Evolutionary conservation across 2,329 filamentous ascomycete genomes (phyloP).

Genomic region (Sporothrix inflata): DNA sequence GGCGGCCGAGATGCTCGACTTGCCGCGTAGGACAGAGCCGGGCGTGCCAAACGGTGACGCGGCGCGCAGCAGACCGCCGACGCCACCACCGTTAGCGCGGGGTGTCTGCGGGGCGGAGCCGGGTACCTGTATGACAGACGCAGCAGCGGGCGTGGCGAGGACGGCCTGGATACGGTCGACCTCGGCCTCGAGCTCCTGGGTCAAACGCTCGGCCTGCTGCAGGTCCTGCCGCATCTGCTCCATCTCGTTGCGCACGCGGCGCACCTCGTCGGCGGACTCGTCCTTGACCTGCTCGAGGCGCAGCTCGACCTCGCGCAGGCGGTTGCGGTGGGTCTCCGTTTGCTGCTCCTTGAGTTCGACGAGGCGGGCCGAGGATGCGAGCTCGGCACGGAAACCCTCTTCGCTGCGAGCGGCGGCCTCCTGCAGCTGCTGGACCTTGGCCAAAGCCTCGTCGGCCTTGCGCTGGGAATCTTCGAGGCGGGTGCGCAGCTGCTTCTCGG

Average conservation of each 20-base stretch:
- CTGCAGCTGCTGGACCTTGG: slow-evolving; percentile 81
- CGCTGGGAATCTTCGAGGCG: slow-evolving; percentile 81
- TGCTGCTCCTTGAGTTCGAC: slow-evolving; percentile 81
- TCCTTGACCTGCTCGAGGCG: slow-evolving; percentile 66
- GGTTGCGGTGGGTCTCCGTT: slow-evolving; percentile 70
- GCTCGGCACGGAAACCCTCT: slow-evolving; percentile 82
- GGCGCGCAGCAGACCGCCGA: slow-evolving; percentile 53
- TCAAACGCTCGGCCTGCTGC: slow-evolving; percentile 51
- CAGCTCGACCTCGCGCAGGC: slow-evolving; percentile 70
- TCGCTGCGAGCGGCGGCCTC: slow-evolving; percentile 81
- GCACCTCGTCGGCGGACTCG: slow-evolving; percentile 64
- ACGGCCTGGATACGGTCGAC: slow-evolving; percentile 58
- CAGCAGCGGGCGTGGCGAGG: slow-evolving; percentile 42
- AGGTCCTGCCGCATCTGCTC: slow-evolving; percentile 57
- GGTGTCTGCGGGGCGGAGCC: slow-evolving; percentile 64
- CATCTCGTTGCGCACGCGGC: slow-evolving; percentile 59
- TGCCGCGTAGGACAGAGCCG: slow-evolving; percentile 56
- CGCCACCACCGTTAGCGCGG: slow-evolving; percentile 50
- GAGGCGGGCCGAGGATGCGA: slow-evolving; percentile 78
- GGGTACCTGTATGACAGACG: slow-evolving; percentile 36
- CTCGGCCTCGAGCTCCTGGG: slow-evolving; percentile 56
- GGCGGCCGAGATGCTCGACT: slow-evolving; percentile 60
- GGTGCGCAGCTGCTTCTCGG: slow-evolving; percentile 77
- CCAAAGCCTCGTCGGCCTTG: slow-evolving; percentile 82
- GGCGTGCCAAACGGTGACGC: slow-evolving; percentile 66